Evolutionary conservation across 108 stramenopile species (phyloP).

Genomic region (Ochromonas danica): DNA sequence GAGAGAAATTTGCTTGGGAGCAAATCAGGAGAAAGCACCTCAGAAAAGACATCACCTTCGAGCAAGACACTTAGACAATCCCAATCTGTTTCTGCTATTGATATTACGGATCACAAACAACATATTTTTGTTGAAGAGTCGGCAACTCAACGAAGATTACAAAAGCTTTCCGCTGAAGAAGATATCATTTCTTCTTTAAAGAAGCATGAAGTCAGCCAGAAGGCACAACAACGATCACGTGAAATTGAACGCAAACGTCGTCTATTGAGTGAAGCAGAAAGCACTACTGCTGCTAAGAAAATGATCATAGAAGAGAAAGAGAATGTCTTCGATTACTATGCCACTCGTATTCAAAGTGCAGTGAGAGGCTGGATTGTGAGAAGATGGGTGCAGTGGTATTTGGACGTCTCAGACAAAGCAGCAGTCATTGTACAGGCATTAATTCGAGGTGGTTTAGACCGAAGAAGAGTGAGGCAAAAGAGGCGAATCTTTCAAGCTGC

Average conservation of each 20-base stretch:
- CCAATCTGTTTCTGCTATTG: neutral
- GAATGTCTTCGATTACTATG: slow-evolving; percentile 32
- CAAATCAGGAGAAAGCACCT: neutral
- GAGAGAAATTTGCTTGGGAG: neutral
- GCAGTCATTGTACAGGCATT: neutral
- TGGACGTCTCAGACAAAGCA: neutral
- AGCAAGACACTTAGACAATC: neutral
- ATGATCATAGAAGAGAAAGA: neutral
- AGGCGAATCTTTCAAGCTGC: neutral
- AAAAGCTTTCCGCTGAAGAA: neutral
- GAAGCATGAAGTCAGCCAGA: too few species aligned
- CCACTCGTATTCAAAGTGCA: neutral
- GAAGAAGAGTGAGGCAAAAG: neutral
- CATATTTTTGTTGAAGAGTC: neutral
- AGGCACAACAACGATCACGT: too few species aligned
- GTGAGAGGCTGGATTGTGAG: slow-evolving; percentile 7
- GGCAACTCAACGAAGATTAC: neutral
- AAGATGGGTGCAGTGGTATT: slow-evolving; percentile 17
- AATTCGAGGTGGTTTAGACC: neutral
- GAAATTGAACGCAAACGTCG: slow-evolving; percentile 35
- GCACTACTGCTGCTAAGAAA: neutral
- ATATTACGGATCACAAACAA: neutral
- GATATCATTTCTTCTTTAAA: neutral
- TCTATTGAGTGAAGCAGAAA: slow-evolving; percentile 10
- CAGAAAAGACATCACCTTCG: neutral